Evolutionary conservation across 768 basidiomycete genomes (phyloP).

Genomic region (Russula compacta): DNA sequence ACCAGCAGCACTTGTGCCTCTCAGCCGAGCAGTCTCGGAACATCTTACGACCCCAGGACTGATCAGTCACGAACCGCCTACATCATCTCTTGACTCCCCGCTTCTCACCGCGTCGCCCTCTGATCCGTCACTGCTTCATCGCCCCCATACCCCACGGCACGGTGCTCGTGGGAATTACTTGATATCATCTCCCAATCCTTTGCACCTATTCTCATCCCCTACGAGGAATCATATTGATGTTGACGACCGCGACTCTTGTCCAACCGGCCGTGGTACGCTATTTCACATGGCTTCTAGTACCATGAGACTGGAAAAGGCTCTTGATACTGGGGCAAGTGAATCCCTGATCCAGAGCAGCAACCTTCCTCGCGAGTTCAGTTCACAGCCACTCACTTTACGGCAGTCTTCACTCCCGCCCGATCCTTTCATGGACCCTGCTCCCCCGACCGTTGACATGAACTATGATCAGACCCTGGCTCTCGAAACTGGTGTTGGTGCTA

Average conservation of each 20-base stretch:
- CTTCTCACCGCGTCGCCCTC: background rate
- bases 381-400: background rate
- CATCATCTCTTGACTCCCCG: background rate
- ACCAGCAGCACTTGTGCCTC: background rate
- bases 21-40: background rate
- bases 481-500: background rate
- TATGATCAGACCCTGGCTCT: conserved; percentile 5
- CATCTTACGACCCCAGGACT: background rate
- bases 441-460: background rate
- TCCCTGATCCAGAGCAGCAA: background rate
- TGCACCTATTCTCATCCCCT: background rate
- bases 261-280: background rate
- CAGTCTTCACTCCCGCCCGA: background rate
- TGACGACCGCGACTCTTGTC: background rate
- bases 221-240: background rate
- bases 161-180: background rate
- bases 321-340: background rate
- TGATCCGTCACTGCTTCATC: background rate
- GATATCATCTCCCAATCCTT: background rate
- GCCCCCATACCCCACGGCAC: background rate
- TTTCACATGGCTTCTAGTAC: background rate
- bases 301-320: background rate
- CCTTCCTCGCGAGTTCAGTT: background rate
- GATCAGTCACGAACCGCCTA: background rate
- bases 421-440: background rate